Evolutionary conservation across 768 basidiomycete genomes (phyloP), one percentile per base, ranked within the genome.

Genomic region (Trametes punicea): DNA sequence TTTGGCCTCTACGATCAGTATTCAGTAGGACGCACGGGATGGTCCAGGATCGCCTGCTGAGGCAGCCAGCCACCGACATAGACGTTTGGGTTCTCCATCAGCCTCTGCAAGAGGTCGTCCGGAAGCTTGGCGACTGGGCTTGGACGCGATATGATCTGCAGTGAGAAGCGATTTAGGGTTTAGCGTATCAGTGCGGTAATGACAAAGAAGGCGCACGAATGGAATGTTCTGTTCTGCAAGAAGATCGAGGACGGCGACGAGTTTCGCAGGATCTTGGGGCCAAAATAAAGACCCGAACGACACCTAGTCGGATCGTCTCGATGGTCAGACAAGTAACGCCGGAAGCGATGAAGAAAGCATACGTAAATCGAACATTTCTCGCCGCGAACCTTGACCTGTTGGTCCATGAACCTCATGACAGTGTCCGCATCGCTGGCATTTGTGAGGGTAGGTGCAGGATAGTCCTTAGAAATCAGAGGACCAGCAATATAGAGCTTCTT

Each of bases 351-450:
- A 2, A 21, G 18, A 33, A 8, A 18, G 29, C 48, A 13, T 29
- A 61, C 66, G 30, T 65, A 67, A 20, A 67, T 25, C 23, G 63
- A 6, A 3, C 61, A 64, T 16, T 53, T 42, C 36, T 45, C 23
- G 5, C 66, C 66, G 31, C 56, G 46, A 7, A 13, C 26, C 23
- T 57, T 34, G 2, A 63, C 26, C 7, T 46, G 46, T n/a, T 46
- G 39, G 25, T 62, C 54, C 33, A 67, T 30, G 46, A 62, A 62
- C 25, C 41, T 20, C 38, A 36, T 30, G 26, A 64, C 53, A 25
- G 58, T 57, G 6, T 25, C 25, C 2, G 29, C 34, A 10, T 50
- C 46, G 16, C 13, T 18, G 10, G 16, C 4, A 48, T 46, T 20
- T 11, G n/a, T 27, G 2, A 53, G 56, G 23, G 16, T n/a, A 4